Evolutionary conservation across 805 yeast species (phyloP).

Genomic region (Candida ponderosae): DNA sequence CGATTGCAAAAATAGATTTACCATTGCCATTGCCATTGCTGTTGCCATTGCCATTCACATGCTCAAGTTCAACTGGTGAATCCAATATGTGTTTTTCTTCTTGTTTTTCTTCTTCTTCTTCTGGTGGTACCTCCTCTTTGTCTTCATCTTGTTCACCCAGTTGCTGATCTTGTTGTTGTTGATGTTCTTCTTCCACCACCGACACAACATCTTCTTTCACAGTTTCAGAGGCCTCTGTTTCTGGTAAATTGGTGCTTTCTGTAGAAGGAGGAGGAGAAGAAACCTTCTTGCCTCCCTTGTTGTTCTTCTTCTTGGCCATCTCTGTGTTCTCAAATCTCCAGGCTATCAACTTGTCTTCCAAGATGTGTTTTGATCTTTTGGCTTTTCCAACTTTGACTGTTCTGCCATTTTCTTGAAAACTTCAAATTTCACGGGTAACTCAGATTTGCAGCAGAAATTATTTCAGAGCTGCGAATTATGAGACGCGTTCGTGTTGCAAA

Average conservation of each 20-base stretch:
- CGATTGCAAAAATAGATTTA: neutral
- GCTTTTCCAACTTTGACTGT: too few relatives aligned
- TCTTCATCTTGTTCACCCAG: too few relatives aligned
- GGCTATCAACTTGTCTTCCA: neutral
- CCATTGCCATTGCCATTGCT: constrained; percentile 1
- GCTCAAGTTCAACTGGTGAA: constrained; percentile 3
- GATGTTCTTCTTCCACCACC: constrained; percentile 10
- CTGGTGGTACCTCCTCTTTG: too few relatives aligned
- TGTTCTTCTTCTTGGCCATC: constrained; percentile 15
- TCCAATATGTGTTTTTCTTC: constrained; percentile 2
- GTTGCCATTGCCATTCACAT: constrained; percentile 1
- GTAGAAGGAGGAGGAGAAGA: neutral
- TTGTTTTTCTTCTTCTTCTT: constrained; percentile 5
- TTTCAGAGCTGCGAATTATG: too few relatives aligned
- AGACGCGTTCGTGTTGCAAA: too few relatives aligned
- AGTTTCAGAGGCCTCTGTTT: neutral
- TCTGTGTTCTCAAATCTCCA: neutral
- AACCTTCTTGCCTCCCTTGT: constrained; percentile 7
- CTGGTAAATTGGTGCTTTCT: neutral
- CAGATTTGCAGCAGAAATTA: too few relatives aligned
- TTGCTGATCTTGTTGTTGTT: too few relatives aligned
- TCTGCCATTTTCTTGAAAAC: too few relatives aligned
- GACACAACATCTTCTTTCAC: constrained; percentile 1
- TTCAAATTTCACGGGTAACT: too few relatives aligned
- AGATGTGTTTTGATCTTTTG: too few relatives aligned